Conservation (phyloP, 345 rosid genomes). For the Populus simonii region DNA sequence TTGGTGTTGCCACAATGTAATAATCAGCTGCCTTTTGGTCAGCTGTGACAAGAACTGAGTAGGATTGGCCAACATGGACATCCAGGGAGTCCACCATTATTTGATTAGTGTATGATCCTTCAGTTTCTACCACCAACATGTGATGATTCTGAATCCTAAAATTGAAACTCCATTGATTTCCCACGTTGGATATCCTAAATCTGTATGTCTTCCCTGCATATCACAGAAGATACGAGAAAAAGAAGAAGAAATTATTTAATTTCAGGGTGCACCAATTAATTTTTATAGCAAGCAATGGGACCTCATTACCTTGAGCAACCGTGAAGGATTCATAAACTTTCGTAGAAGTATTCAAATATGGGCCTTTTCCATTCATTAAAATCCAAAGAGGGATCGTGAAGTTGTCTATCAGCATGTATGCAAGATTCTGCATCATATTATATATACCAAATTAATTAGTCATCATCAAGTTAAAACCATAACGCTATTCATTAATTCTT, state of each 20-base stretch:
- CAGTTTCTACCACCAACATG: slow-evolving; percentile 32
- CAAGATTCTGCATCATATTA: slow-evolving; percentile 3
- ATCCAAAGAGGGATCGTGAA: slow-evolving; percentile 22
- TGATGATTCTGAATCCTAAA: slow-evolving; percentile 39
- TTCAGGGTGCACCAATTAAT: neutral
- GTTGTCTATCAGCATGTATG: neutral
- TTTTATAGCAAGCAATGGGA: neutral
- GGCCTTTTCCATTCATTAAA: slow-evolving; percentile 38
- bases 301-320: slow-evolving; percentile 31
- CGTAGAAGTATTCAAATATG: slow-evolving; percentile 14
- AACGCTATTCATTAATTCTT: neutral
- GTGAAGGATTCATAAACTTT: slow-evolving; percentile 23
- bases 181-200: slow-evolving; percentile 58
- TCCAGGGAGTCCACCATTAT: slow-evolving; percentile 32
- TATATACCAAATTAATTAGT: neutral
- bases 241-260: neutral
- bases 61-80: slow-evolving; percentile 37
- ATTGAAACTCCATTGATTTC: slow-evolving; percentile 49
- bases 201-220: slow-evolving; percentile 46
- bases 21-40: slow-evolving; percentile 28
- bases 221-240: neutral
- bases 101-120: slow-evolving; percentile 37
- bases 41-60: slow-evolving; percentile 30
- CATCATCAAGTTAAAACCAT: neutral
- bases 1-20: slow-evolving; percentile 43